Conservation (phyloP, 176 grass and related monocot species). For the Carex pumila region DNA sequence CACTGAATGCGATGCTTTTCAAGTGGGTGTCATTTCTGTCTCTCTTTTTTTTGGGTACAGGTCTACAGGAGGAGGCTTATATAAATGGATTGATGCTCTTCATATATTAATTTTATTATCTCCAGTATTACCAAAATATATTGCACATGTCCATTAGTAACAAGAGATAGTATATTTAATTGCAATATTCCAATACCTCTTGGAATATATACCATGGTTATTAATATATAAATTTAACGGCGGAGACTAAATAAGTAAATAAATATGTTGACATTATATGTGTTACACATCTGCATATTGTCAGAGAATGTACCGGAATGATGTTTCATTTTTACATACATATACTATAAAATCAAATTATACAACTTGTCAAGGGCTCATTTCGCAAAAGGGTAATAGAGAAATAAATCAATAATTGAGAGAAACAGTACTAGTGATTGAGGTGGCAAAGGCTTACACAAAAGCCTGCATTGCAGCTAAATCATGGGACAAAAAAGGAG, state of each 20-base stretch:
- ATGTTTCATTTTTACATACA: neutral
- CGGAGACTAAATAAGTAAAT: too few relatives aligned
- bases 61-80: neutral
- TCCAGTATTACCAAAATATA: too few relatives aligned
- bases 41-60: neutral
- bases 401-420: neutral
- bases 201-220: neutral
- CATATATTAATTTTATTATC: neutral
- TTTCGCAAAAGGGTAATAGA: neutral
- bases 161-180: too few relatives aligned
- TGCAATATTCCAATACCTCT: neutral
- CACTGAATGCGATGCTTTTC: neutral
- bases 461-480: constrained; percentile 3
- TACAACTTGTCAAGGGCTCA: neutral
- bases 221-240: too few relatives aligned
- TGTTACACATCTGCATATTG: neutral
- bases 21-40: neutral
- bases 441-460: neutral
- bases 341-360: neutral
- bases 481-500: constrained; percentile 1
- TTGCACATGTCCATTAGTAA: too few relatives aligned
- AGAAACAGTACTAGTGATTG: neutral
- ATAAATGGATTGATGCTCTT: too few relatives aligned
- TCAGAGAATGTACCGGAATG: neutral
- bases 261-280: neutral